phyloP scores from a whole-genome alignment of 345 rosid species.

The Toxicodendron radicans region DNA sequence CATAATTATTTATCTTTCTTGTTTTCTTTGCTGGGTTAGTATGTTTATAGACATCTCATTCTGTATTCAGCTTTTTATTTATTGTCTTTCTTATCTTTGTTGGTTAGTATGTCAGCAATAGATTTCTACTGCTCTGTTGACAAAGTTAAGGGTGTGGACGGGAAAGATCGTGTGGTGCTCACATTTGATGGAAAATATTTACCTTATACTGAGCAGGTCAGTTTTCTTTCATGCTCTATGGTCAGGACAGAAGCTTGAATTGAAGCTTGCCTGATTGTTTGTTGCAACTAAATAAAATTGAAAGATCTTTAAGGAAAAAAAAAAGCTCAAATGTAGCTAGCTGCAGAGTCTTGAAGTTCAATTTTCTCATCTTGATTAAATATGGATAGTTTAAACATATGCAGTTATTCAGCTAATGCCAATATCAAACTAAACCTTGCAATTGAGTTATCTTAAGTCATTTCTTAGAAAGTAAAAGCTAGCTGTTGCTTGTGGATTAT shows the following conservation, averaged over 20 bases:
- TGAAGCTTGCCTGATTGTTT: not conserved
- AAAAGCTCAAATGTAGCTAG: not conserved
- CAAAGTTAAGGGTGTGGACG: conserved; percentile 80
- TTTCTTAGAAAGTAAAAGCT: not conserved
- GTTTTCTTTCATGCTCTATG: conserved; percentile 20
- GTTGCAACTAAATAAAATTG: not conserved
- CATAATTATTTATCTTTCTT: not conserved
- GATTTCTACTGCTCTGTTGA: conserved; percentile 95
- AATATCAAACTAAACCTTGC: not conserved
- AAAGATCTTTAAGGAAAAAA: not conserved
- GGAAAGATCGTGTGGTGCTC: conserved; percentile 74
- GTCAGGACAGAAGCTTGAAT: not conserved
- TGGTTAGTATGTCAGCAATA: conserved; percentile 84
- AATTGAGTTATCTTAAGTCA: not conserved
- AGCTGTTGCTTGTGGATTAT: not conserved
- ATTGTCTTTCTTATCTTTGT: conserved; percentile 5
- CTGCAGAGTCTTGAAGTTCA: no score
- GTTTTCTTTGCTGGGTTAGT: conserved; percentile 34
- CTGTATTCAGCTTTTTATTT: not conserved
- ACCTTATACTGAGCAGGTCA: conserved; percentile 76
- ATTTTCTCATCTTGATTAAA: not conserved
- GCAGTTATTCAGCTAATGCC: not conserved
- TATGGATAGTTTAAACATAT: not conserved
- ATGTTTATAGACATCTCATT: conserved; percentile 37
- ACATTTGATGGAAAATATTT: conserved; percentile 92